Base-by-base conservation (phyloP, 345 rosid genomes). In the Melastoma malabathricum region DNA sequence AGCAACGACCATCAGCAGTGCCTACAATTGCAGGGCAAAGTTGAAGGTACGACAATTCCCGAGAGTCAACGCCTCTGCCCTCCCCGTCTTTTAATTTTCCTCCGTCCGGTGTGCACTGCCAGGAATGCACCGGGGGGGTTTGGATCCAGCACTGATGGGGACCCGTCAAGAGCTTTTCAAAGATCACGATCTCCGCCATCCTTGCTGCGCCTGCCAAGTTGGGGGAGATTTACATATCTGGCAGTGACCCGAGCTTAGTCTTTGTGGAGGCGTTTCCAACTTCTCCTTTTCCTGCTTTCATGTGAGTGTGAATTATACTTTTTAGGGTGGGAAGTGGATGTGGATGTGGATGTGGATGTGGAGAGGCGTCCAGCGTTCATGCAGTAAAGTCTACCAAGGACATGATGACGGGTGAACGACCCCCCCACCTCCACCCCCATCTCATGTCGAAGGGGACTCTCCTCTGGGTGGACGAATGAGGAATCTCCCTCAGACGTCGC, bases 121-220 rank as follows among this genome's bases (percentile, higher is more conserved):
- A 29, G n/a, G 25, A 27, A 47, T 12, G 39, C 51, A 56, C 47
- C 43, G 6, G 25, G 29, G 13, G 25, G 52, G 51, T 44, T 13
- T 45, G 25, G 13, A 18, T 41, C 39, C 43, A 31, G 22, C 48
- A 43, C 10, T 34, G 66, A 68, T 48, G 47, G 66, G 61, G 73
- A 64, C 63, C 57, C 51, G 34, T 34, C 66, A 31, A 45, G 52
- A 48, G 31, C 39, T 59, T 47, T 54, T 14, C 51, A 43, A 52
- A 20, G 73, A 64, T 56, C 50, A 64, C 61, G 29, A 63, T 68
- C 65, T 51, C 65, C 63, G 63, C 62, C 47, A 55, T 55, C 51
- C 44, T 52, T 54, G 65, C 50, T 47, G 58, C 46, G 55, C 64
- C 61, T 46, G 64, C 46, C 61, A 68, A 63, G 44, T 50, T 63